phyloP scores from a whole-genome alignment of 768 basidiomycete genomes.

The Leccinum disarticulatum region DNA sequence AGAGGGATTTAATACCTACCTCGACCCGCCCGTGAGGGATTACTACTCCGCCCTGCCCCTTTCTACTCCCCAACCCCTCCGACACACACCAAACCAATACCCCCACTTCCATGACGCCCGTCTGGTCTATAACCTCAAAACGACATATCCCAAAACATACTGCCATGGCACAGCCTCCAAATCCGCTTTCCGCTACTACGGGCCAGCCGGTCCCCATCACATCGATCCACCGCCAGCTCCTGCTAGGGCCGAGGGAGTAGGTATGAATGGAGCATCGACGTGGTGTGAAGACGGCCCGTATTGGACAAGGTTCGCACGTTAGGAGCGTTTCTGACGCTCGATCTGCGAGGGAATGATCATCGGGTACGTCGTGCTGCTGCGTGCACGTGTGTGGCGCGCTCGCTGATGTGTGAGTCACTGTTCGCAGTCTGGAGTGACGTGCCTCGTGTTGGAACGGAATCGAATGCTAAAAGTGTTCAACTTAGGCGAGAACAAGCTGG shows the following conservation, averaged over 20 bases:
- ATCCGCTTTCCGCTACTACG: conserved; percentile 38
- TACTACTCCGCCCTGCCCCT: conserved; percentile 59
- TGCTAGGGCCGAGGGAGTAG: background rate
- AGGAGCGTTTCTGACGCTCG: no score
- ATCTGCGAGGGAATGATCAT: no score
- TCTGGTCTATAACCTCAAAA: no score
- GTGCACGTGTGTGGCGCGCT: no score
- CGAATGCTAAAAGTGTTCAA: no score
- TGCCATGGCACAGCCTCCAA: conserved; percentile 22
- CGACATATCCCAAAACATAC: no score
- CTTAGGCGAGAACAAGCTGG: no score
- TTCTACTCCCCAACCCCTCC: no score
- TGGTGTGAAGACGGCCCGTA: conserved; percentile 31
- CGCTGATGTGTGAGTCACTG: conserved; percentile 24
- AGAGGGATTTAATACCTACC: conserved; percentile 68
- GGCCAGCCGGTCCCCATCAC: conserved; percentile 68
- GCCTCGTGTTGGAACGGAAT: no score
- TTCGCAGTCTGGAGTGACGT: conserved; percentile 33
- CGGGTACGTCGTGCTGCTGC: no score
- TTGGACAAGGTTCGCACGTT: no score
- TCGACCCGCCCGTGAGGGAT: conserved; percentile 71
- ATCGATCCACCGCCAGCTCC: conserved; percentile 37
- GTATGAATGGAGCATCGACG: conserved; percentile 22
- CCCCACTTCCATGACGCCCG: conserved; percentile 8
- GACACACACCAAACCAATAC: no score